These are phyloP conservation scores for Selaginella moellendorffii DNA, from an alignment of 75 land plant genomes.

Conservation along the genomic window DNA sequence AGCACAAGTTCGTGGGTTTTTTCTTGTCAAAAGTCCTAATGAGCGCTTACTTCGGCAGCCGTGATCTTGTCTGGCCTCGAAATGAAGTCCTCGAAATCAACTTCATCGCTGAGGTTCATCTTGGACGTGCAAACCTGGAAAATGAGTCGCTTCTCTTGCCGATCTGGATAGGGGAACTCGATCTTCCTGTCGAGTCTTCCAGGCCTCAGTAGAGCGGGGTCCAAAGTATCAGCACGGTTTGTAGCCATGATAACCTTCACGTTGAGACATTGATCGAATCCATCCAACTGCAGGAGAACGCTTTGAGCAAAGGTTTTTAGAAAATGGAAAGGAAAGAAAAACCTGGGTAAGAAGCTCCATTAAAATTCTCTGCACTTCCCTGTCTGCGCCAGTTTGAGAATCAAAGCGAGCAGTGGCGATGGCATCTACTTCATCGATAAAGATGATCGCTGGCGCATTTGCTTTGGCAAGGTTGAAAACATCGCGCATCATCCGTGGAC, in stretches of 20 bases:
- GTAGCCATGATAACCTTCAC: constrained; percentile 9
- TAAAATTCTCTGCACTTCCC: constrained; percentile 2
- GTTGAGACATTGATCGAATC: not conserved
- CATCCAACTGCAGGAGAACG: constrained; percentile 1
- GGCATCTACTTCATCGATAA: constrained; percentile 6
- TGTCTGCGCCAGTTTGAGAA: not conserved
- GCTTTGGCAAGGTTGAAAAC: constrained; percentile 5
- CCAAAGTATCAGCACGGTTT: constrained; percentile 7
- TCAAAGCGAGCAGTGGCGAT: constrained; percentile 10
- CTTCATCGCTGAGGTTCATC: not conserved
- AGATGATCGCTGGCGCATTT: constrained; percentile 5
- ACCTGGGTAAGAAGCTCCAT: constrained; percentile 10
- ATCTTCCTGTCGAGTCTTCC: constrained; percentile 1
- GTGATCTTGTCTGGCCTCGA: no score
- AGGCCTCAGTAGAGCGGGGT: not conserved
- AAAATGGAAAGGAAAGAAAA: not conserved
- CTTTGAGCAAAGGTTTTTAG: not conserved
- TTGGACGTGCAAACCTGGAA: not conserved
- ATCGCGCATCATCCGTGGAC: constrained; percentile 1
- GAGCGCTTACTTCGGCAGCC: no score
- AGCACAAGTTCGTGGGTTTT: no score
- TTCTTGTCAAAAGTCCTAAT: no score
- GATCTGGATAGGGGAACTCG: not conserved
- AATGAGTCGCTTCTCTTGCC: not conserved
- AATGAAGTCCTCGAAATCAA: no score